Evolutionary conservation across 208 protist species (phyloP), one percentile per base, ranked within the genome.

Genomic region (Angomonas ambiguus): DNA sequence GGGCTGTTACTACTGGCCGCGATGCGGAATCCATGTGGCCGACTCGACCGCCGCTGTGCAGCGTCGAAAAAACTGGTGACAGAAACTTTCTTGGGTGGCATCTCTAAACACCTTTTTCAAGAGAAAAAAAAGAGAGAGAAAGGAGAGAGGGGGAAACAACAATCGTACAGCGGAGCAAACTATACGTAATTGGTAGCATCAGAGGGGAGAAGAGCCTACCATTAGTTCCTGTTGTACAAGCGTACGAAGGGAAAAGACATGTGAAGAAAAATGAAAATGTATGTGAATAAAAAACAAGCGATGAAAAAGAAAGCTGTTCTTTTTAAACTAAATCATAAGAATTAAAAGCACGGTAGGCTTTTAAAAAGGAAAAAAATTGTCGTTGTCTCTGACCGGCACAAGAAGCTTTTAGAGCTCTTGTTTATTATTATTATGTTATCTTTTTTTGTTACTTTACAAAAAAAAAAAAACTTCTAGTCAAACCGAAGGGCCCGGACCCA

Each of bases 401-500:
- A n/a, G n/a, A n/a, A n/a, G n/a, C 25, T 20, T 35, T 22, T 62
- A 34, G 8, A 5, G 34, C 28, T 22, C 34, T 10, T 25, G 20
- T 25, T 28, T 38, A 31, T 64, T 30, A 2, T 31, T 35, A 16
- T 51, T 41, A 41, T 41, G 11, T 56, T 56, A 28, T 62, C 48
- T 62, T 42, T 22, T 2, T 20, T 10, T 62, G 55, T 2, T 35
- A 24, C 25, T 48, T 13, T 20, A 74, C 11, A 1, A 1, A 61
- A 27, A 30, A 53, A 51, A 59, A 64, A 69, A 20, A 31, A 3
- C 0, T 20, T 1, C 69, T 56, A 92, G 56, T 92, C 86, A 60
- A 80, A 72, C 6, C 82, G 80, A 35, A 92, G 62, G 30, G 69
- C 77, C 27, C 85, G 87, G 45, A 79, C 82, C 79, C 82, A 89